A percentile compares a stretch with the other conserved stretches of the same genome.
Conservation (phyloP, 176 grass and related monocot genomes). For the Panicum miliaceum region DNA sequence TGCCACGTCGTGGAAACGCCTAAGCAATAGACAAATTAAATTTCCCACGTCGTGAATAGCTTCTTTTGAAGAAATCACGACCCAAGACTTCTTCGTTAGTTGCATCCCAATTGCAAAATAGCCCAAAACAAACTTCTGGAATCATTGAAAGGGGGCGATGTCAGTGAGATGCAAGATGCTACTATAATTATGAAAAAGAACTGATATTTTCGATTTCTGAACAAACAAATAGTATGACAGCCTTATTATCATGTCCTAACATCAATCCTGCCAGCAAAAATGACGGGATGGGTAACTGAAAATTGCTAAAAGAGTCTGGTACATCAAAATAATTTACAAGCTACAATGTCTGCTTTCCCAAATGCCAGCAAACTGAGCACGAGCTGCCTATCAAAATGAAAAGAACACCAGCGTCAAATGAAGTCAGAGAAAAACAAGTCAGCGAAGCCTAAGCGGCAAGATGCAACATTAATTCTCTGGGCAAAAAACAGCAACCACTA, state of each 20-base stretch:
- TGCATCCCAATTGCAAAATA: neutral
- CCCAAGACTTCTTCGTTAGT: neutral
- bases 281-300: slow-evolving; percentile 21
- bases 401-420: slow-evolving; percentile 29
- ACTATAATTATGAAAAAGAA: neutral
- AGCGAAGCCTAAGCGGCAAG: neutral
- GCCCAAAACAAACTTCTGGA: neutral
- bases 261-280: slow-evolving; percentile 40
- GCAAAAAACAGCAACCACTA: neutral
- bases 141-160: neutral
- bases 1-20: neutral
- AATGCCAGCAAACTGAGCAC: slow-evolving; percentile 25
- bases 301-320: slow-evolving; percentile 21
- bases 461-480: neutral
- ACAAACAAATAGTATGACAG: slow-evolving; percentile 28
- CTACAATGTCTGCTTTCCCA: slow-evolving; percentile 41
- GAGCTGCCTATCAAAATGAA: slow-evolving; percentile 41
- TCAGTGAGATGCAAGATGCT: neutral
- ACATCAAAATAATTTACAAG: slow-evolving; percentile 63
- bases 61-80: neutral
- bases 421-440: slow-evolving; percentile 20
- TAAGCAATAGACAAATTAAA: neutral
- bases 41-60: neutral
- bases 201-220: slow-evolving; percentile 13
- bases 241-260: slow-evolving; percentile 52